These are phyloP conservation scores for Draba incana DNA, from an alignment of 345 rosid genomes.

Conservation along the genomic window DNA sequence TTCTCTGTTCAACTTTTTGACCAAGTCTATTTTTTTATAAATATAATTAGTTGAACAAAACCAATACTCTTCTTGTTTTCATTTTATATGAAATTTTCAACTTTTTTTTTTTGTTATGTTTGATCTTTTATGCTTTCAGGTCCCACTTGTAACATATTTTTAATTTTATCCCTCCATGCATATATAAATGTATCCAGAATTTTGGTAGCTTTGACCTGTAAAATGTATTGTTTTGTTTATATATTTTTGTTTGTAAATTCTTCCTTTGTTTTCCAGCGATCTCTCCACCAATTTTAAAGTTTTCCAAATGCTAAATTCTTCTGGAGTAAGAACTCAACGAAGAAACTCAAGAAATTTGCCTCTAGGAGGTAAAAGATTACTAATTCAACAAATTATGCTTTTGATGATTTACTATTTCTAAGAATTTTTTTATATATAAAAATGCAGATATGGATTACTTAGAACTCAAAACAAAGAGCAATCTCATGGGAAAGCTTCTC, in stretches of 20 bases:
- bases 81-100: background rate
- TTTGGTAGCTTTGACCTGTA: conserved; percentile 28
- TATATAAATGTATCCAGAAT: conserved; percentile 4
- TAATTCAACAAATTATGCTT: background rate
- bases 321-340: conserved; percentile 66
- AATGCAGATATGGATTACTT: conserved; percentile 77
- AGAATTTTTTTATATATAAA: background rate
- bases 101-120: background rate
- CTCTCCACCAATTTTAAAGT: conserved; percentile 18
- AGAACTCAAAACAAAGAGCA: conserved; percentile 76
- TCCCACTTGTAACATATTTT: conserved; percentile 34
- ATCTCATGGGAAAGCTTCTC: conserved; percentile 68
- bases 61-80: background rate
- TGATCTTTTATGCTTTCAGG: conserved; percentile 7
- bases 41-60: background rate
- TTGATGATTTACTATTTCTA: background rate
- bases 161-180: background rate
- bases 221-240: background rate
- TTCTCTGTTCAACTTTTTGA: conserved; percentile 22
- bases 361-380: conserved; percentile 56
- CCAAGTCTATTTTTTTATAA: background rate
- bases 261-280: conserved; percentile 30
- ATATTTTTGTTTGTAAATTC: background rate
- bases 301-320: conserved; percentile 66
- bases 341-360: conserved; percentile 60